Base-by-base conservation (phyloP, 2,329 filamentous ascomycete species). In the Diplocarpon mali region DNA sequence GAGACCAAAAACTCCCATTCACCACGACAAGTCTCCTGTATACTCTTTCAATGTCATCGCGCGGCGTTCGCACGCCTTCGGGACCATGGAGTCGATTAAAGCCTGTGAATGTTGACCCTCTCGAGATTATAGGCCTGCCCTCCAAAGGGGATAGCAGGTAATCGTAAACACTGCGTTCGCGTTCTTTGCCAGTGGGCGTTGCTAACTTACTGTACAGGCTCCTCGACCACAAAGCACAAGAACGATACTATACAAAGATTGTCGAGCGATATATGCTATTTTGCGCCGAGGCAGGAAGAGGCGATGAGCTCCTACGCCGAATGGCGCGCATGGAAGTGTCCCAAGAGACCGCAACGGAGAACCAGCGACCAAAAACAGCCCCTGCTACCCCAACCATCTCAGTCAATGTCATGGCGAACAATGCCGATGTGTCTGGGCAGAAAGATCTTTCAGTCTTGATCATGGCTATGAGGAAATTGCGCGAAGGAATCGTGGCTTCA, bases 111-210 rank as follows among this genome's bases (percentile, higher is more conserved):
- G 68, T 78, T 46, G 88, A 95, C 62, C 77, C 85, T 12, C 69
- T 96, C 24, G 85, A 93, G 55, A 75, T 71, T 48, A 83, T 93
- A 54, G 89, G 90, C 1, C 72, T 95, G 53, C 86, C 86, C 4
- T 95, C 88, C 2, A 95, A 95, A 61, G 90, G 90, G 42, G 90
- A 96, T 64, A 84, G 73, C 38, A 82, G 84, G 88, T 90, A 69
- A 42, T 47, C 32, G 20, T 24, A 24, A 12, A 27, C n/a, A 13
- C 36, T 14, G 34, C 45, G 29, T 35, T 39, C 16, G 32, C 45
- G 29, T 36, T 39, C 39, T 20, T 38, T 24, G 17, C 36, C 27
- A 11, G 20, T 7, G 20, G 24, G 20, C 11, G 36, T 20, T 15
- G 34, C 31, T 31, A 39, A 41, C 34, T n/a, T 2, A 24, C 14